Evolutionary conservation across 1,139 yeast species (phyloP).

Genomic region (Lodderomyces orthopsilosis): DNA sequence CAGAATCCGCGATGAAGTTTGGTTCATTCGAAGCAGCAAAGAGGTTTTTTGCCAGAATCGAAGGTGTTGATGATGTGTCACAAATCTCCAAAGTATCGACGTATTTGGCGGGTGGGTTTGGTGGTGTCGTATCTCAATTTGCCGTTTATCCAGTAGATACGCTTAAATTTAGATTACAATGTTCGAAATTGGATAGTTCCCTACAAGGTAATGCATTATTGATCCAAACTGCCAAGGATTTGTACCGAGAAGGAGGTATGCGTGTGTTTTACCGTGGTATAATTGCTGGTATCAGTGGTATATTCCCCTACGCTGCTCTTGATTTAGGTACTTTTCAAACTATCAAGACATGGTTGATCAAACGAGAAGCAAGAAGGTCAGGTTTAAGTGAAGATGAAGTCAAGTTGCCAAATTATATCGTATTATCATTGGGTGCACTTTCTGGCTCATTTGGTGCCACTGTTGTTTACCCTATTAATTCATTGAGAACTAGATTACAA

Average conservation of each 20-base stretch:
- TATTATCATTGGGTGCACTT: slow-evolving; percentile 86
- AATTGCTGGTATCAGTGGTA: slow-evolving; percentile 84
- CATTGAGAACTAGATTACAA: slow-evolving; percentile 87
- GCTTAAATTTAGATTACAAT: slow-evolving; percentile 77
- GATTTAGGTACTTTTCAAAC: slow-evolving; percentile 93
- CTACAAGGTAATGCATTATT: slow-evolving; percentile 61
- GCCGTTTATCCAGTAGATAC: slow-evolving; percentile 97
- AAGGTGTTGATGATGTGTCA: slow-evolving; percentile 72
- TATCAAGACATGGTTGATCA: slow-evolving; percentile 71
- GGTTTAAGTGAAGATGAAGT: slow-evolving; percentile 59
- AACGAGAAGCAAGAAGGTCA: slow-evolving; percentile 54
- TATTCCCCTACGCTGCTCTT: slow-evolving; percentile 95
- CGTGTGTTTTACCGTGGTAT: slow-evolving; percentile 82
- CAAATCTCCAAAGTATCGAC: slow-evolving; percentile 76
- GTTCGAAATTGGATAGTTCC: slow-evolving; percentile 64
- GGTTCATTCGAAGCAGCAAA: slow-evolving; percentile 93
- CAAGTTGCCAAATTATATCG: slow-evolving; percentile 72
- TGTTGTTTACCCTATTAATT: slow-evolving; percentile 86
- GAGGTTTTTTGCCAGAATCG: slow-evolving; percentile 67
- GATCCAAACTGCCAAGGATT: slow-evolving; percentile 64
- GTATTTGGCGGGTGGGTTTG: slow-evolving; percentile 90
- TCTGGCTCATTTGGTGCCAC: slow-evolving; percentile 97
- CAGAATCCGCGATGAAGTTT: slow-evolving; percentile 96
- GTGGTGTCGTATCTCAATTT: slow-evolving; percentile 91
- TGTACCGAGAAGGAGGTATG: slow-evolving; percentile 79